phyloP scores from a whole-genome alignment of 2,329 filamentous ascomycete genomes.

The Calonectria multiphialidica region DNA sequence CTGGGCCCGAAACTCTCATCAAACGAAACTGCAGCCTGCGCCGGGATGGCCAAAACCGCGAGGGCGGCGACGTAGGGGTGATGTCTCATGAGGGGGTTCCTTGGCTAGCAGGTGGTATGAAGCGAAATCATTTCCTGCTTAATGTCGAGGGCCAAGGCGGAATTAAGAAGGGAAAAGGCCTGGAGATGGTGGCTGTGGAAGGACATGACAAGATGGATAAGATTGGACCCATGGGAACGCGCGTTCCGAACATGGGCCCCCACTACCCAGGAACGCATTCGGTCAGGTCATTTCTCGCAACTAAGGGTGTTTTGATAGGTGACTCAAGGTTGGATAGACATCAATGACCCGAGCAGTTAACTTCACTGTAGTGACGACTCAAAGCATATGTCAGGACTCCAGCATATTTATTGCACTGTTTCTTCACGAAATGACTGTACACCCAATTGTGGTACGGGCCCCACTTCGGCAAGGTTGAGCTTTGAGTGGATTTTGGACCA shows the following conservation, averaged over 20 bases:
- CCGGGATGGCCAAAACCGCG: neutral
- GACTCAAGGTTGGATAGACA: neutral
- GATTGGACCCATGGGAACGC: neutral
- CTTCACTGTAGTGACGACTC: too few species aligned
- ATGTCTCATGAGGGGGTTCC: neutral
- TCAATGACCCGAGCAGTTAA: neutral
- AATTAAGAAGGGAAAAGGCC: neutral
- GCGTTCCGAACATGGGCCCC: neutral
- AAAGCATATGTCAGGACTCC: too few species aligned
- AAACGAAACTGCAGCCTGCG: neutral
- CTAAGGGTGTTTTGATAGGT: neutral
- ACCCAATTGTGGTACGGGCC: neutral
- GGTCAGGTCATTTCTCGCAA: neutral
- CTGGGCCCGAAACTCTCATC: conserved; percentile 9
- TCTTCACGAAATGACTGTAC: neutral
- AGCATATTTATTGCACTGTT: neutral
- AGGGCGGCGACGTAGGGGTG: neutral
- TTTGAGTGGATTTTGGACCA: neutral
- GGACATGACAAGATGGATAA: neutral
- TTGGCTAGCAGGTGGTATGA: neutral
- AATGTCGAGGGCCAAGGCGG: neutral
- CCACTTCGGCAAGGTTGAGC: neutral
- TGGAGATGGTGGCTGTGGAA: neutral
- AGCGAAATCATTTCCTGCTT: neutral
- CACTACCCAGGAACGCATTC: neutral